Percentiles rank a stretch among this genome's conserved stretches.
phyloP scores from a whole-genome alignment of 257 asterid genomes.

The Solanum verrucosum region DNA sequence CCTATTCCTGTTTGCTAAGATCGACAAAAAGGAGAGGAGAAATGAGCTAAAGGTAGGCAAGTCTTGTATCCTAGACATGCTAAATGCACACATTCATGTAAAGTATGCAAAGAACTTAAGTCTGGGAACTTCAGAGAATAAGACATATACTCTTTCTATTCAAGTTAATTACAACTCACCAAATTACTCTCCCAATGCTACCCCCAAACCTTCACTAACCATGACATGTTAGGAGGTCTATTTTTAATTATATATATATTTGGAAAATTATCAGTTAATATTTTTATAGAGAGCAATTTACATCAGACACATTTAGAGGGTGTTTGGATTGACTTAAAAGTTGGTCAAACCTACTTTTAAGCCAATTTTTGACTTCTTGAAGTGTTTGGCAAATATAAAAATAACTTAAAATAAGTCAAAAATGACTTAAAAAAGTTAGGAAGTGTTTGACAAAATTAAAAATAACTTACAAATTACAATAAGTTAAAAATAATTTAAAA shows the following conservation, averaged over 20 bases:
- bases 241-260: no score
- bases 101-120: background rate
- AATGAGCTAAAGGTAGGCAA: background rate
- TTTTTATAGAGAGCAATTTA: background rate
- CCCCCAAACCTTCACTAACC: background rate
- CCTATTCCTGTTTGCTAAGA: no score
- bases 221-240: background rate
- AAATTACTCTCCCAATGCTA: background rate
- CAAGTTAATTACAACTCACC: background rate
- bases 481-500: no score
- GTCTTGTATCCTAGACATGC: background rate
- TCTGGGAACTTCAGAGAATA: background rate
- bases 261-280: background rate
- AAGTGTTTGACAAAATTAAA: no score
- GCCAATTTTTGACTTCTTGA: background rate
- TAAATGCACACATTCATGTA: background rate
- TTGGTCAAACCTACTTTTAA: background rate
- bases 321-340: background rate
- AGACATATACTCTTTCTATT: background rate
- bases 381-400: background rate
- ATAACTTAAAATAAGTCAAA: no score
- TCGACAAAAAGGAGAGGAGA: no score
- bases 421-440: no score
- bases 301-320: background rate
- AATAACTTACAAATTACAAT: no score